These are phyloP conservation scores for Prosopis cineraria DNA, from an alignment of 306 rosid species.

Conservation along the genomic window DNA sequence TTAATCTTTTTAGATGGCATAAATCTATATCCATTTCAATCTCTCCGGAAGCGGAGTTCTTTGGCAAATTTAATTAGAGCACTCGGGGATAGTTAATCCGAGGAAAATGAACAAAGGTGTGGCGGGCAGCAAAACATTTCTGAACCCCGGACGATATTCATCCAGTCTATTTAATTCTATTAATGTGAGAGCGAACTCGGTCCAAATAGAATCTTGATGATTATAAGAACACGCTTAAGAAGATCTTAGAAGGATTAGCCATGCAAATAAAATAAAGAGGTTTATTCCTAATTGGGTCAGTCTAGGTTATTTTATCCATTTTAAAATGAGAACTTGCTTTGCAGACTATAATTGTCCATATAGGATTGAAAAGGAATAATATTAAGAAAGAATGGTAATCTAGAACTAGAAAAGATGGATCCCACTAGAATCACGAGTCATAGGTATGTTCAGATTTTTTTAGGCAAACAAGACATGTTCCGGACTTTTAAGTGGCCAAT, in stretches of 20 bases:
- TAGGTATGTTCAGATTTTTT: slow-evolving; percentile 47
- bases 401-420: slow-evolving; percentile 44
- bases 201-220: slow-evolving; percentile 59
- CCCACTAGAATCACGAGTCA: slow-evolving; percentile 51
- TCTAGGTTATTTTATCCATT: neutral
- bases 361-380: neutral
- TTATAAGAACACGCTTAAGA: slow-evolving; percentile 53
- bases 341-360: neutral
- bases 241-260: slow-evolving; percentile 21
- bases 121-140: neutral
- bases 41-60: neutral
- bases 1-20: slow-evolving; percentile 14
- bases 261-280: slow-evolving; percentile 16
- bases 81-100: neutral
- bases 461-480: slow-evolving; percentile 60
- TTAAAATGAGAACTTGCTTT: neutral
- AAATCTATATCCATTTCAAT: slow-evolving; percentile 17
- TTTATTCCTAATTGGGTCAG: slow-evolving; percentile 2
- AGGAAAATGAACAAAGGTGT: slow-evolving; percentile 26
- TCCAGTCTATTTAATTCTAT: slow-evolving; percentile 3
- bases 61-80: slow-evolving; percentile 27
- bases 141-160: neutral
- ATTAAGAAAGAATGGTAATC: slow-evolving; percentile 13
- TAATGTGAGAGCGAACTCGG: slow-evolving; percentile 18
- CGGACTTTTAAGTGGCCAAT: slow-evolving; percentile 49